phyloP scores from a whole-genome alignment of 2,329 filamentous ascomycete species.

The Fusarium algeriense region DNA sequence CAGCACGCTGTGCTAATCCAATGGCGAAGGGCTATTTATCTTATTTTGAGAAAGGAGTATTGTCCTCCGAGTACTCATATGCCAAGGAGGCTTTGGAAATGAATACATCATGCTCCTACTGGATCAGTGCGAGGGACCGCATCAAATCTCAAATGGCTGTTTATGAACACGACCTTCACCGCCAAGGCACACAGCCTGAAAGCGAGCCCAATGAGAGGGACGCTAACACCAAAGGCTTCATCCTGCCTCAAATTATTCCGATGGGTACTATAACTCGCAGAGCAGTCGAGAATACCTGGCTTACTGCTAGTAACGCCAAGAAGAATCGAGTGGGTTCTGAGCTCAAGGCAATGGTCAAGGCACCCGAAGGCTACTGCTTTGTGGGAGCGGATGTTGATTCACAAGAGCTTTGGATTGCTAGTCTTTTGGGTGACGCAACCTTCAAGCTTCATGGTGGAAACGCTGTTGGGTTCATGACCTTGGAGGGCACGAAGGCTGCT shows the following conservation, averaged over 20 bases:
- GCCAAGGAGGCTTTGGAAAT: constrained; percentile 97
- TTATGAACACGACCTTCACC: constrained; percentile 74
- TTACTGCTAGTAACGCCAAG: constrained; percentile 98
- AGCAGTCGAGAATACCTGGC: constrained; percentile 97
- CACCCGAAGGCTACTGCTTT: constrained; percentile 90
- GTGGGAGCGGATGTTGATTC: constrained; percentile 98
- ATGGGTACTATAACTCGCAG: constrained; percentile 98
- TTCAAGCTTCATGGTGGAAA: constrained; percentile 97
- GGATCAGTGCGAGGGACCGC: constrained; percentile 94
- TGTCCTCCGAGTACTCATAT: constrained; percentile 89
- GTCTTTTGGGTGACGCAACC: constrained; percentile 91
- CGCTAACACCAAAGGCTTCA: constrained; percentile 72
- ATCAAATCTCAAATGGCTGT: constrained; percentile 97
- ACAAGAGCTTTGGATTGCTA: constrained; percentile 98
- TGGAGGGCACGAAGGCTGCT: constrained; percentile 94
- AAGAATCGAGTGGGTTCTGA: constrained; percentile 96
- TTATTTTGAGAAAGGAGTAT: constrained; percentile 89
- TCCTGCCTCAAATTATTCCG: constrained; percentile 93
- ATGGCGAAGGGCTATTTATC: constrained; percentile 90
- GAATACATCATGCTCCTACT: constrained; percentile 99
- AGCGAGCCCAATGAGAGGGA: constrained; percentile 17
- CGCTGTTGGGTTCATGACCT: constrained; percentile 98
- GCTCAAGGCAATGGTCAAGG: constrained; percentile 95
- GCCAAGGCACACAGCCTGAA: constrained; percentile 1
- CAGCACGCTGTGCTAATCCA: constrained; percentile 85